Evolutionary conservation across 1,284 basidiomycete genomes (phyloP).

Genomic region (Malassezia sympodialis): DNA sequence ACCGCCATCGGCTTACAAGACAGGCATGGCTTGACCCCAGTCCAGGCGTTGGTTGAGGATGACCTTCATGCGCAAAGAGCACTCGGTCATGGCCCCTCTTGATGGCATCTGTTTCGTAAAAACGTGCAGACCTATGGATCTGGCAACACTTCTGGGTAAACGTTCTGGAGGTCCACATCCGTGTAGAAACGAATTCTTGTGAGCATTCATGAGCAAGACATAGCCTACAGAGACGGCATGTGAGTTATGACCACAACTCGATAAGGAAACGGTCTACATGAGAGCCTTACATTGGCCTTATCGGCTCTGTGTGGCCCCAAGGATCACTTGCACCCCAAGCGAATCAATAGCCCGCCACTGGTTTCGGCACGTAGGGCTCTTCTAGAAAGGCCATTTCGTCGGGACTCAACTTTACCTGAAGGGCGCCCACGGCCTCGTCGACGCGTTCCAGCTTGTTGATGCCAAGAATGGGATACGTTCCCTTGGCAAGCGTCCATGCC

Average conservation of each 20-base stretch:
- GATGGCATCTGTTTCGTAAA: neutral
- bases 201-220: too few species aligned
- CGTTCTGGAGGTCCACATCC: too few species aligned
- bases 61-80: neutral
- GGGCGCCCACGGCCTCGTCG: constrained; percentile 8
- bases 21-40: neutral
- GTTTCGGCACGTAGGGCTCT: constrained; percentile 10
- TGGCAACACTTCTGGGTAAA: neutral
- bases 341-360: constrained; percentile 6
- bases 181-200: too few species aligned
- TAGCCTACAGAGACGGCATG: neutral
- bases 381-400: constrained; percentile 10
- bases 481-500: constrained; percentile 42
- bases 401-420: neutral
- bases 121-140: neutral
- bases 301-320: neutral
- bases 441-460: constrained; percentile 13
- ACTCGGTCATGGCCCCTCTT: neutral
- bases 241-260: neutral
- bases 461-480: constrained; percentile 10
- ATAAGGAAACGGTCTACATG: neutral
- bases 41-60: neutral
- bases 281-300: too few species aligned
- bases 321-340: neutral
- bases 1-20: neutral